Base-by-base conservation (phyloP, 306 rosid genomes). In the Lupinus albus region DNA sequence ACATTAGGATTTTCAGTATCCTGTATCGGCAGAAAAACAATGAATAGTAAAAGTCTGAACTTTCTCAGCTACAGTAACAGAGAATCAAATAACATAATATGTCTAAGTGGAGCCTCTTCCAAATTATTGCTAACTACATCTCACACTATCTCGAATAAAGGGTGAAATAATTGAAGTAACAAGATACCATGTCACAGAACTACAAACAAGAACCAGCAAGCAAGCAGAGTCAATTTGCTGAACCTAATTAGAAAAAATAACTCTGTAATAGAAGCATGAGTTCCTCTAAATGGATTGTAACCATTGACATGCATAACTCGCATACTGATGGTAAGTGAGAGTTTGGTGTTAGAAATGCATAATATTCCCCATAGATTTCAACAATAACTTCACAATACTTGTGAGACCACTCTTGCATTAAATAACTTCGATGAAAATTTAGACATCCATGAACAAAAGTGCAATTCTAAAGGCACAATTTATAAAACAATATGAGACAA, bases 1-100 rank as follows among this genome's bases (percentile, higher is more conserved):
- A 76, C 84, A 57, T 79, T 86, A 36, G 79, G 73, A 74, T 58
- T 71, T 76, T 77, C 86, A 61, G 72, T 64, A 50, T 76, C 80
- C 79, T 65, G 78, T 52, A 71, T 66, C 90, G 84, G 85, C 87
- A 80, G 38, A 48, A 73, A 72, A 78, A 12, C 6, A 61, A 49
- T 32, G 50, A 67, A 67, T 36, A 57, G 51, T 10, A 65, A 55
- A 65, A 78, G 32, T 38, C 52, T 49, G 16, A 68, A 61, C 38
- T 41, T 41, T 45, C 46, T 56, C 20, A 32, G 51, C 16, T 71
- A 11, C 49, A 41, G 46, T 41, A 13, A 12, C 13, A 39, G 52
- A 70, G 12, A 66, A 61, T 57, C 64, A 51, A 50, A 71, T 35
- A 65, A 49, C 38, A 32, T 11, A 66, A 33, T 45, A 66, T 21